Base-by-base conservation (phyloP, 2,329 filamentous ascomycete genomes). In the Calycina herbarum region DNA sequence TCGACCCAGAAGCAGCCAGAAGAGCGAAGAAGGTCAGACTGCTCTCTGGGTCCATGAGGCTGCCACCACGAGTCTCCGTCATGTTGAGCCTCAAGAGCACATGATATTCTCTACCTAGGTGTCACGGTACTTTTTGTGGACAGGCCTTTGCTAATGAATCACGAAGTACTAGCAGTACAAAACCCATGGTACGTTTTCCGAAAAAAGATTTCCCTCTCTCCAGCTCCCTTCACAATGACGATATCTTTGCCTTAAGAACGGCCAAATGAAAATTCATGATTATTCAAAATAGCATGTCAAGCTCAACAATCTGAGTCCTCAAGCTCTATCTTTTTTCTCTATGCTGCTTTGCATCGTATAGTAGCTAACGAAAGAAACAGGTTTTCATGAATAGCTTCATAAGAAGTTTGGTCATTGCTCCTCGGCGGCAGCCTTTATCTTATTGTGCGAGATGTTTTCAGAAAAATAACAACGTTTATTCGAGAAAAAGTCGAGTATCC, bases 261-360 rank as follows among this genome's bases (percentile, higher is more conserved):
- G 85, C 85, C 85, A 86, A 85, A 85, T 83, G 83, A 88, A 86
- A 78, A 73, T 69, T 74, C 75, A 82, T 87, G 85, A 86, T 82
- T 85, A 86, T 79, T 78, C 72, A 54, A 75, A 70, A 73, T 70
- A 80, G 82, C 78, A 78, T 79, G 83, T 86, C 85, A 87, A 86
- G 84, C 84, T 87, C 83, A 86, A 86, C 83, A 86, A 83, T 87
- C 84, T 87, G 85, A 87, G 63, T 62, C 45, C 59, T 24, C 10
- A 54, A 54, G 20, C n/a, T 13, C n/a, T 27, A 24, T 24, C 45
- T 54, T 27, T 17, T 27, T 4, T 27, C 20, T 54, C 24, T 54
- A 54, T 40, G 38, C 48, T 24, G 24, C 24, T 51, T 51, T 27
- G 10, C 24, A 13, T 54, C 4, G 10, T 27, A 24, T 11, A 24